Percentiles rank a stretch among this genome's conserved stretches.
These are phyloP conservation scores for Aspergillus carbonarius DNA, from an alignment of 2,329 filamentous ascomycete species.

Conservation along the genomic window DNA sequence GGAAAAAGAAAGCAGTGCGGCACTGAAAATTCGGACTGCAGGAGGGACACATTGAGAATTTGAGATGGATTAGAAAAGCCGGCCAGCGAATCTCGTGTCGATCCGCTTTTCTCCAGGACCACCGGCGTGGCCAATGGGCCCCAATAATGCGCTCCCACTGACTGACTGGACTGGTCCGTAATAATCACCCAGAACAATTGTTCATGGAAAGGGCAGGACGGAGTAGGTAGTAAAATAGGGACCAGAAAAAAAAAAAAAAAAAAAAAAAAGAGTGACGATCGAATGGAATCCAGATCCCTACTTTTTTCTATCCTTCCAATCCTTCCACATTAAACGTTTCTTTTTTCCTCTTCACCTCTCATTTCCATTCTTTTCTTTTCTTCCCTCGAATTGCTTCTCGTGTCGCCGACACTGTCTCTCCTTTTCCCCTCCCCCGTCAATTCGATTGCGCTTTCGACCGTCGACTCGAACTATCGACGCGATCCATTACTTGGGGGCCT, in stretches of 20 bases:
- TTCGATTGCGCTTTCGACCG: conserved; percentile 9
- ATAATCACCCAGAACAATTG: neutral
- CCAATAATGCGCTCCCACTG: conserved; percentile 15
- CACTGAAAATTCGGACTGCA: neutral
- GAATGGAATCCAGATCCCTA: conserved; percentile 20
- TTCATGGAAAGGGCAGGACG: too few species aligned
- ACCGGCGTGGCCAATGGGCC: conserved; percentile 9
- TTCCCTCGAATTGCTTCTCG: conserved; percentile 5
- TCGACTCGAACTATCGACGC: conserved; percentile 5
- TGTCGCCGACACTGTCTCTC: conserved; percentile 4
- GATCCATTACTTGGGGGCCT: conserved; percentile 3
- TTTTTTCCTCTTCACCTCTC: conserved; percentile 4
- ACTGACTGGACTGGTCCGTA: conserved; percentile 12
- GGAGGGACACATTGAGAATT: neutral
- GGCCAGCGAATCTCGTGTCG: conserved; percentile 14
- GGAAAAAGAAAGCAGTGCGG: neutral
- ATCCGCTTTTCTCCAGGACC: conserved; percentile 12
- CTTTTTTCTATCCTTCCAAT: conserved; percentile 8
- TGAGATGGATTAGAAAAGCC: neutral
- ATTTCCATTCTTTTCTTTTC: conserved; percentile 1
- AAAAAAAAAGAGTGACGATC: conserved; percentile 11
- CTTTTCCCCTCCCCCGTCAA: conserved; percentile 1
- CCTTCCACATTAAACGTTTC: conserved; percentile 8
- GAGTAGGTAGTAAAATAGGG: neutral
- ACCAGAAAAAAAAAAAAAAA: neutral